Base-by-base conservation (phyloP, 1,284 basidiomycete species). In the Leccinum proliferum region DNA sequence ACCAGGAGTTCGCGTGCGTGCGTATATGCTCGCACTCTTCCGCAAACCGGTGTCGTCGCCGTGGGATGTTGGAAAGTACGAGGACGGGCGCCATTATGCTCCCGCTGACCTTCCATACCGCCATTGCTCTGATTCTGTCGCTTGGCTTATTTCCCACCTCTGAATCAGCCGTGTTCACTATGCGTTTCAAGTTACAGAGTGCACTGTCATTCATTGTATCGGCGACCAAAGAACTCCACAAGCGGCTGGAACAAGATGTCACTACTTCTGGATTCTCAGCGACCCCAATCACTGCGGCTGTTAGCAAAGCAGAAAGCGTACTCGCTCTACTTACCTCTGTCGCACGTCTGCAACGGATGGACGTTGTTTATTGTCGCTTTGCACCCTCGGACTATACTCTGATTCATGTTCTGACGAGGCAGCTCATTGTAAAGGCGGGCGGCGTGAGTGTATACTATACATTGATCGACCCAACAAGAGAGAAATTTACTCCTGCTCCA, bases 381-480 rank as follows among this genome's bases (percentile, higher is more conserved):
- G 77, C 80, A 0, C 89, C 90, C 0, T 74, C 72, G 1, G 88
- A 92, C 68, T 85, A 88, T 60, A 71, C 71, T 2, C 72, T 73
- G 0, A 77, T 93, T 32, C 87, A 90, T 60, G 71, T 76, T 37
- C 70, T 81, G 11, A 75, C 77, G 7, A 77, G 84, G 55, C 76
- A 82, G 8, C 77, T 90, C 67, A 78, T 81, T 7, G 82, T 83
- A 12, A 78, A 87, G 7, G 83, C 83, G 6, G 81, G 88, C 65
- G 91, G 90, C 7, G 81, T 91, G 81, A 76, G 76, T 7, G 76
- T 83, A 59, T 92, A 89, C 71, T 89, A 87, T 66, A 73, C 75
- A 1, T 69, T 90, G 29, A 82, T 89, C 21, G 86, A 89, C 63
- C 83, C 86, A 0, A 81, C 78, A 18, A 75, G 84, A 46, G 84